Conservation (phyloP, 345 rosid species). For the Heritiera fomes region DNA sequence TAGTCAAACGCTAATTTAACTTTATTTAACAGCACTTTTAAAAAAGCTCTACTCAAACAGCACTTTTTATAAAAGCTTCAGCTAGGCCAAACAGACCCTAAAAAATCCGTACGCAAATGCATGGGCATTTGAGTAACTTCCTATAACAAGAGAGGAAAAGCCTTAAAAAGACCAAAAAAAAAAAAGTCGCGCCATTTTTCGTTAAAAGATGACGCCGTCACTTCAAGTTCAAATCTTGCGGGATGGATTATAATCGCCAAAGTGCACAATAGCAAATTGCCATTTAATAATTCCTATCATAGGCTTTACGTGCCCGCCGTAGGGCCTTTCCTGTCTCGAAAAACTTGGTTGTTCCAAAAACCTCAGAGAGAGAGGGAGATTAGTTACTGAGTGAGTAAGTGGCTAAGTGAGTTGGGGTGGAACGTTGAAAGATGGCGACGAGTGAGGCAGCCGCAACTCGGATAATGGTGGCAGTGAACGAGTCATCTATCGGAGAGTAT, state of each 20-base stretch:
- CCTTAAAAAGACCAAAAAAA: neutral
- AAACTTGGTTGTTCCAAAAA: neutral
- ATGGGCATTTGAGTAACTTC: neutral
- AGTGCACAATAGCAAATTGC: neutral
- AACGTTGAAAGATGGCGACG: slow-evolving; percentile 27
- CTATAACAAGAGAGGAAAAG: neutral
- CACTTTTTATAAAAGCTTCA: too few relatives aligned
- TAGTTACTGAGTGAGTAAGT: slow-evolving; percentile 10
- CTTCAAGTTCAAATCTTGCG: neutral
- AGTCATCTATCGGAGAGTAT: slow-evolving; percentile 86
- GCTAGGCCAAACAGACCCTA: too few relatives aligned
- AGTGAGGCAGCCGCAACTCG: slow-evolving; percentile 73
- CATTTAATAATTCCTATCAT: neutral
- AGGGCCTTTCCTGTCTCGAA: neutral
- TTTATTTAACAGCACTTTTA: too few relatives aligned
- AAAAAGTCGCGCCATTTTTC: neutral
- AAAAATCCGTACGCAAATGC: neutral
- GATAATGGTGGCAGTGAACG: slow-evolving; percentile 79
- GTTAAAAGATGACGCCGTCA: neutral
- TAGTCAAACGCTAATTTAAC: too few relatives aligned
- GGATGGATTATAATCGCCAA: neutral
- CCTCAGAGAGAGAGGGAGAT: neutral
- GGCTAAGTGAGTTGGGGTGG: slow-evolving; percentile 9
- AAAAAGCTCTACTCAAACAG: too few relatives aligned
- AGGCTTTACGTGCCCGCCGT: too few relatives aligned